phyloP scores from a whole-genome alignment of 225 moss, liverwort and hornwort species.

The Pleurozium schreberi region DNA sequence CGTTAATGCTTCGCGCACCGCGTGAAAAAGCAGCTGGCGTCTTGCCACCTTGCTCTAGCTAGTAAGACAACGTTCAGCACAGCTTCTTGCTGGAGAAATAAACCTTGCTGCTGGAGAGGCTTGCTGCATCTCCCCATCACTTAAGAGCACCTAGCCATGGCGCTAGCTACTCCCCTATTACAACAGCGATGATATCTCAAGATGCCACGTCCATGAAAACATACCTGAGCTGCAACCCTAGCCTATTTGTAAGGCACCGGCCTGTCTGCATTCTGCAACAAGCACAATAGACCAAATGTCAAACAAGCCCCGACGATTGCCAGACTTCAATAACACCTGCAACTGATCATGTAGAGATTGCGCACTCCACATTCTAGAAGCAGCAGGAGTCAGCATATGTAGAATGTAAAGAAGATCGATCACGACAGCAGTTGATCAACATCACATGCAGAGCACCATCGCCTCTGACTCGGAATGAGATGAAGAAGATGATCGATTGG shows the following conservation, averaged over 20 bases:
- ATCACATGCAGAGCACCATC: not conserved
- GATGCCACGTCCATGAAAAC: not conserved
- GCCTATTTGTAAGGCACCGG: too few relatives aligned
- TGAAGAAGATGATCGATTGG: not conserved
- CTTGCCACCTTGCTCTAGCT: not conserved
- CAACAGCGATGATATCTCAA: not conserved
- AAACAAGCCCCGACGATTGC: not conserved
- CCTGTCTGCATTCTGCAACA: not conserved
- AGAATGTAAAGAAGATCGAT: not conserved
- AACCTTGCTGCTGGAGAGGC: not conserved
- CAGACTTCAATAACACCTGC: not conserved
- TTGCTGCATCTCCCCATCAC: not conserved
- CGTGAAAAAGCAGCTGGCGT: not conserved
- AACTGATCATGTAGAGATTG: not conserved
- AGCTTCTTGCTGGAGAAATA: not conserved
- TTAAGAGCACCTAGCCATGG: not conserved
- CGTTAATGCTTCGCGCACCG: not conserved
- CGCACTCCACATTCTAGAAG: not conserved
- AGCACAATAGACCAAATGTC: not conserved
- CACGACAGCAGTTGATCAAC: not conserved
- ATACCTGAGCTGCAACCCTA: not conserved
- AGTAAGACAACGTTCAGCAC: not conserved
- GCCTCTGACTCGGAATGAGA: not conserved
- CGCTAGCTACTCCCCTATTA: not conserved
- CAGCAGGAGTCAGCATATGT: not conserved